A percentile compares a stretch with the other conserved stretches of the same genome.
phyloP scores from a whole-genome alignment of 2,329 filamentous ascomycete species.

The Decorospora gaudefroyi region DNA sequence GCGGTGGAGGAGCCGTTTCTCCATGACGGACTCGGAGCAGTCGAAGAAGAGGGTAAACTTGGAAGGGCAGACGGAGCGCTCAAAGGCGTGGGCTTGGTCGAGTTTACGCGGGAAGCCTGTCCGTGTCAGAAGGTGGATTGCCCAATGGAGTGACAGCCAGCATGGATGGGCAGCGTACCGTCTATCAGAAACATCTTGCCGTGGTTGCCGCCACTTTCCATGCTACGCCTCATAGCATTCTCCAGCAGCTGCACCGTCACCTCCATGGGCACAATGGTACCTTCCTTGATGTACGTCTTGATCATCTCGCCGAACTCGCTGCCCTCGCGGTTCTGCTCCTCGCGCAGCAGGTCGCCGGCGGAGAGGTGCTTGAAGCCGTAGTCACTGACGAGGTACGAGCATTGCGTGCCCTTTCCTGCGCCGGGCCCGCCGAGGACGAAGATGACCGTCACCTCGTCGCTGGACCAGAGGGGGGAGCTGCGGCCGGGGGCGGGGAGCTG shows the following conservation, averaged over 20 bases:
- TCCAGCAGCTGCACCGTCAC: constrained; percentile 92
- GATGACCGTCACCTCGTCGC: constrained; percentile 81
- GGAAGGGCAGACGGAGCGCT: constrained; percentile 81
- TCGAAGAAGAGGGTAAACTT: constrained; percentile 92
- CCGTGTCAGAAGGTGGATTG: background rate
- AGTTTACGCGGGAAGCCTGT: constrained; percentile 90
- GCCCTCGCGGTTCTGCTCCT: constrained; percentile 85
- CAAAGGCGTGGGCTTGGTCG: constrained; percentile 94
- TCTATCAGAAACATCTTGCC: constrained; percentile 76
- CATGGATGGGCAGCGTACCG: constrained; percentile 44
- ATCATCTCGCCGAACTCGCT: constrained; percentile 92
- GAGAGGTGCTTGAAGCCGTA: constrained; percentile 93
- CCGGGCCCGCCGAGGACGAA: constrained; percentile 97
- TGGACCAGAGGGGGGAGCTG: constrained; percentile 70
- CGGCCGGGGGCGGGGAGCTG: constrained; percentile 52
- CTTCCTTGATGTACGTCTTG: constrained; percentile 89
- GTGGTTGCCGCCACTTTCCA: constrained; percentile 55
- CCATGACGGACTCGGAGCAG: constrained; percentile 88
- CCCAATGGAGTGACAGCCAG: too few species aligned
- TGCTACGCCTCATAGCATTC: constrained; percentile 81
- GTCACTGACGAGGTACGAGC: constrained; percentile 80
- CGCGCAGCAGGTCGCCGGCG: constrained; percentile 89
- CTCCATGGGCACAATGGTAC: constrained; percentile 97
- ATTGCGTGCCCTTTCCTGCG: constrained; percentile 96
- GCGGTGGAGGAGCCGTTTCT: constrained; percentile 78